These are phyloP conservation scores for Lasiosphaeria miniovina DNA, from an alignment of 495 filamentous ascomycete species.

Conservation along the genomic window DNA sequence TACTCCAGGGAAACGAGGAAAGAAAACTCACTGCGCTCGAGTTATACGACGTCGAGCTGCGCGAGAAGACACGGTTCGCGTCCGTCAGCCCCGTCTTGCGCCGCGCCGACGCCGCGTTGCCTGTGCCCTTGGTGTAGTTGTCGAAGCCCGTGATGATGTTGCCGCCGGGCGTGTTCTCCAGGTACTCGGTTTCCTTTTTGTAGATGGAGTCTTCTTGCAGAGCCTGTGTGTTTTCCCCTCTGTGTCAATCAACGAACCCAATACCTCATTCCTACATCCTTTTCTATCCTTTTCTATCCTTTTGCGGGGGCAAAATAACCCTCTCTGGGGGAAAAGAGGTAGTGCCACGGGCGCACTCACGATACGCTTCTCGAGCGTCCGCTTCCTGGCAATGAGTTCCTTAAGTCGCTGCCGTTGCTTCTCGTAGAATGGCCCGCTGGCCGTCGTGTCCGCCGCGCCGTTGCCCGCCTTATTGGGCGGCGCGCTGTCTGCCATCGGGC, in stretches of 20 bases:
- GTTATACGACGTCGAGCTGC: constrained; percentile 58
- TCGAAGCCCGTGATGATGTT: constrained; percentile 98
- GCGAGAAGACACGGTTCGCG: constrained; percentile 55
- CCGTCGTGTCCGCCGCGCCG: constrained; percentile 34
- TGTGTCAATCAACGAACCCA: not conserved
- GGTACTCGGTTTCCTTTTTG: constrained; percentile 79
- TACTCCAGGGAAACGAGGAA: not conserved
- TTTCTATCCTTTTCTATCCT: not conserved
- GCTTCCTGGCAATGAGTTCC: constrained; percentile 44
- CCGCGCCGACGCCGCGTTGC: constrained; percentile 43
- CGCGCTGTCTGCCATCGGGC: constrained; percentile 39
- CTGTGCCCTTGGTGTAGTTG: constrained; percentile 86
- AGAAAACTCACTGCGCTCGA: constrained; percentile 37
- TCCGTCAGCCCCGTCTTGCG: constrained; percentile 51
- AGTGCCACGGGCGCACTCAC: constrained; percentile 26
- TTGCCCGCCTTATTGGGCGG: constrained; percentile 28
- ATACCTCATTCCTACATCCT: not conserved
- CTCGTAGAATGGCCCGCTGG: constrained; percentile 49
- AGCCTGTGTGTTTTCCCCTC: constrained; percentile 22
- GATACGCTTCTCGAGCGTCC: constrained; percentile 43
- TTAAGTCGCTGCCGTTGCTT: constrained; percentile 49
- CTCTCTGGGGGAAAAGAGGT: not conserved
- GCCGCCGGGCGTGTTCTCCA: constrained; percentile 83
- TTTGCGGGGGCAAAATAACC: not conserved
- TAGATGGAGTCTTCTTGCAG: constrained; percentile 74